Evolutionary conservation across 2,329 filamentous ascomycete species (phyloP).

Genomic region (Cladorrhinum sp.): DNA sequence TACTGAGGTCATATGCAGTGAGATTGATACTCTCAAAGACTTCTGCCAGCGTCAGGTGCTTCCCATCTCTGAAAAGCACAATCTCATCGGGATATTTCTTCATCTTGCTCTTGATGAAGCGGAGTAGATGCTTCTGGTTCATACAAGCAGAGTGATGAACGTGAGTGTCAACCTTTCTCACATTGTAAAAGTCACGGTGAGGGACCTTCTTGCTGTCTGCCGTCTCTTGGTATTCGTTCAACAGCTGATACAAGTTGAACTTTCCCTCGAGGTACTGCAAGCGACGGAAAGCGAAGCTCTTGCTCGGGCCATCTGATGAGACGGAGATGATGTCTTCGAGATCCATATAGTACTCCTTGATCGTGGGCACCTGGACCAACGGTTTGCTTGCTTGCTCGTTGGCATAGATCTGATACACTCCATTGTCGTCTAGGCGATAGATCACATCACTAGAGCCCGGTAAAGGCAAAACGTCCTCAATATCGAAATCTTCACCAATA

Average conservation of each 20-base stretch:
- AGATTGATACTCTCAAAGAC: slow-evolving; percentile 97
- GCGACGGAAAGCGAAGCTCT: slow-evolving; percentile 93
- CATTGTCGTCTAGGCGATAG: slow-evolving; percentile 75
- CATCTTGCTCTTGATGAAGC: slow-evolving; percentile 99
- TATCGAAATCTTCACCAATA: slow-evolving; percentile 88
- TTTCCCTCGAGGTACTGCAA: slow-evolving; percentile 95
- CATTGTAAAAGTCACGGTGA: slow-evolving; percentile 98
- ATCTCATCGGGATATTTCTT: slow-evolving; percentile 96
- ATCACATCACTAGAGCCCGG: slow-evolving; percentile 68
- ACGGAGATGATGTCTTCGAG: slow-evolving; percentile 80
- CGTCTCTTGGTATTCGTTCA: slow-evolving; percentile 97
- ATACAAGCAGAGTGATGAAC: slow-evolving; percentile 99
- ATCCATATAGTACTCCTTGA: slow-evolving; percentile 95
- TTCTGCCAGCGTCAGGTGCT: slow-evolving; percentile 83
- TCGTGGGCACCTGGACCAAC: slow-evolving; percentile 79
- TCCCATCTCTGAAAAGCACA: slow-evolving; percentile 87
- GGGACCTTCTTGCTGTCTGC: slow-evolving; percentile 97
- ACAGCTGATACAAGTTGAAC: slow-evolving; percentile 87
- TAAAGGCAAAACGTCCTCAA: slow-evolving; percentile 73
- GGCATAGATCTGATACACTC: slow-evolving; percentile 91
- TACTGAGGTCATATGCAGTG: slow-evolving; percentile 95
- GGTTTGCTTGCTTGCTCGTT: slow-evolving; percentile 63
- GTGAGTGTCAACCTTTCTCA: slow-evolving; percentile 97
- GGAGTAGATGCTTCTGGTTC: slow-evolving; percentile 97
- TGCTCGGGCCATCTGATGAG: slow-evolving; percentile 93